Percentiles rank a stretch among this genome's conserved stretches.
Evolutionary conservation across 2,329 filamentous ascomycete species (phyloP).

Genomic region (Fusarium buxicola): DNA sequence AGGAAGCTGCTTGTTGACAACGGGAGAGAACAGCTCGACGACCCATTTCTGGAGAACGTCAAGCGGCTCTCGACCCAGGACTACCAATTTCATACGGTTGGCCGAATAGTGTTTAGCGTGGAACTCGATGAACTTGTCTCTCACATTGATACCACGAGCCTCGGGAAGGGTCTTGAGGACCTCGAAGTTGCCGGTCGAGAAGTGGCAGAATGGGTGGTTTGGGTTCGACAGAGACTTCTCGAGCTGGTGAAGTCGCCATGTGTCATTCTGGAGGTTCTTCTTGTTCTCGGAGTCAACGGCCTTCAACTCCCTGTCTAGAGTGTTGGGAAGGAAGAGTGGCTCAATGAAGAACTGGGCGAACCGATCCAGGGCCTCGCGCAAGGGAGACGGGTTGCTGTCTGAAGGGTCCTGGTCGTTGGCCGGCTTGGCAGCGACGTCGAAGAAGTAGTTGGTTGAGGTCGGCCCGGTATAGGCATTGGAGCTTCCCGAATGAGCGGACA

Average conservation of each 20-base stretch:
- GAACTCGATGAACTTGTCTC: slow-evolving; percentile 93
- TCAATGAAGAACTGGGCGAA: slow-evolving; percentile 95
- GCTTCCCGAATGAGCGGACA: slow-evolving; percentile 88
- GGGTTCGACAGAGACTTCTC: slow-evolving; percentile 90
- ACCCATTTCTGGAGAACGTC: slow-evolving; percentile 89
- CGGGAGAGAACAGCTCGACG: slow-evolving; percentile 81
- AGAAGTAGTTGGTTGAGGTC: slow-evolving; percentile 97
- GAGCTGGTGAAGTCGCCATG: slow-evolving; percentile 88
- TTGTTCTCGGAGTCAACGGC: slow-evolving; percentile 97
- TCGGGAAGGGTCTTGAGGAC: slow-evolving; percentile 87
- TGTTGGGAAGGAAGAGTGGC: slow-evolving; percentile 86
- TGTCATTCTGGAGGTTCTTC: slow-evolving; percentile 93
- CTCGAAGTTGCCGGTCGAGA: slow-evolving; percentile 89
- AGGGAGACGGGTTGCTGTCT: slow-evolving; percentile 66
- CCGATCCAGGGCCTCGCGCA: slow-evolving; percentile 87
- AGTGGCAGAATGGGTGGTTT: slow-evolving; percentile 89
- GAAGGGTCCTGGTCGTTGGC: slow-evolving; percentile 69
- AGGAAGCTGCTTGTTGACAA: slow-evolving; percentile 84
- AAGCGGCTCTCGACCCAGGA: slow-evolving; percentile 83
- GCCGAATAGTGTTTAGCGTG: slow-evolving; percentile 91
- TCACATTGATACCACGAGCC: slow-evolving; percentile 82
- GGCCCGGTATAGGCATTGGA: slow-evolving; percentile 96
- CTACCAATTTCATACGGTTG: slow-evolving; percentile 92
- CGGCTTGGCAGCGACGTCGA: slow-evolving; percentile 88
- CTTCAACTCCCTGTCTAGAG: slow-evolving; percentile 85